Percentiles rank a stretch among this genome's conserved stretches.
These are phyloP conservation scores for Exophiala alcalophila DNA, from an alignment of 2,329 filamentous ascomycete species.

Conservation along the genomic window DNA sequence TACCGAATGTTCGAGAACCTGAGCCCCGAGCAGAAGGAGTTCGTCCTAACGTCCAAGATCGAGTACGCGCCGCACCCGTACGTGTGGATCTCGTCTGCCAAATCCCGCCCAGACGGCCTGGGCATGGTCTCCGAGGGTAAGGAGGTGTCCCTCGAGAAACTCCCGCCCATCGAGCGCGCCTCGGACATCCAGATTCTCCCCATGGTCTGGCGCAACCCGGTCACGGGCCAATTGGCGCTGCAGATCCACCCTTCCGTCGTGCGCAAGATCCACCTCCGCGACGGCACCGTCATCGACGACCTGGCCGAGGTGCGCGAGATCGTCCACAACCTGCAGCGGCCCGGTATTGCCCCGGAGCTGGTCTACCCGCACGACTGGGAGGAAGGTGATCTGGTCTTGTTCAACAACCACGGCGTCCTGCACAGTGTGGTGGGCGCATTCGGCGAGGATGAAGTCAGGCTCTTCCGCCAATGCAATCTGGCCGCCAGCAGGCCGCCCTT, in stretches of 20 bases:
- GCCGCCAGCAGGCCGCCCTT: constrained; percentile 60
- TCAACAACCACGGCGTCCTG: constrained; percentile 72
- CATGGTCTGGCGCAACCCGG: constrained; percentile 74
- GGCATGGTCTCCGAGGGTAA: constrained; percentile 66
- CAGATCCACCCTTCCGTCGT: constrained; percentile 73
- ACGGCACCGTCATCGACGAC: constrained; percentile 68
- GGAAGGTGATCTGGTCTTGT: constrained; percentile 72
- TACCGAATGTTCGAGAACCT: constrained; percentile 69
- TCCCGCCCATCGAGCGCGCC: constrained; percentile 62
- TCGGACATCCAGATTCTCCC: constrained; percentile 67
- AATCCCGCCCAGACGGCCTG: constrained; percentile 65
- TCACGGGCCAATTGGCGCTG: constrained; percentile 65
- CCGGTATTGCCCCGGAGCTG: constrained; percentile 64
- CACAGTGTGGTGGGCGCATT: constrained; percentile 76
- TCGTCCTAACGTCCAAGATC: constrained; percentile 63
- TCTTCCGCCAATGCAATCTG: constrained; percentile 78
- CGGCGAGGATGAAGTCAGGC: constrained; percentile 65
- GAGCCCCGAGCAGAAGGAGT: constrained; percentile 62
- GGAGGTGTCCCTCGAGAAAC: constrained; percentile 58
- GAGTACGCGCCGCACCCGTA: constrained; percentile 79
- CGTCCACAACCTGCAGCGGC: constrained; percentile 69
- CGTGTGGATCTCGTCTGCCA: constrained; percentile 73
- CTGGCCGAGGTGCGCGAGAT: constrained; percentile 63
- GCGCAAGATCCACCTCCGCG: constrained; percentile 63
- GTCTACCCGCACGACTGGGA: constrained; percentile 77